phyloP scores from a whole-genome alignment of 805 yeast genomes.

The baker's yeast (Saccharomyces cerevisiae) region DNA sequence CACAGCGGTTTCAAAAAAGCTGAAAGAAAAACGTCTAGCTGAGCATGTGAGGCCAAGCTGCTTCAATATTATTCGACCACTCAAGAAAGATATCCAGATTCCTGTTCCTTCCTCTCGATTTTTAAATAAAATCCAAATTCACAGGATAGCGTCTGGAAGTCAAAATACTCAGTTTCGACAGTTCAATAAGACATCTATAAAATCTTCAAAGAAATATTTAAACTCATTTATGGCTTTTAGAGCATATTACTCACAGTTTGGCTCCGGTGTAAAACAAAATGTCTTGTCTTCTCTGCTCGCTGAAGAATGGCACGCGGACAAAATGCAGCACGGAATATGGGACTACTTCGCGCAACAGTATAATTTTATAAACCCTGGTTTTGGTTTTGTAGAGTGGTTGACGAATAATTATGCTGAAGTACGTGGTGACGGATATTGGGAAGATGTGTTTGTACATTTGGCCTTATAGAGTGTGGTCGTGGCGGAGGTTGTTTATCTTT shows the following conservation, averaged over 20 bases:
- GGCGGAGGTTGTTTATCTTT: background rate
- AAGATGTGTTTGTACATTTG: background rate
- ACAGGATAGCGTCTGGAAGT: background rate
- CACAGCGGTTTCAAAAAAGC: background rate
- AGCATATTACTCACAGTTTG: slow-evolving; percentile 22
- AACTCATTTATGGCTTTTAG: slow-evolving; percentile 24
- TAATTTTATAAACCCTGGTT: background rate
- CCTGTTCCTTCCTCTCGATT: slow-evolving; percentile 10
- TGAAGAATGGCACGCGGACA: slow-evolving; percentile 14
- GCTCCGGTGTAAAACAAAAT: slow-evolving; percentile 17
- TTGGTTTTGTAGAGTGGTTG: background rate
- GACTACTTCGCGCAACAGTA: slow-evolving; percentile 3
- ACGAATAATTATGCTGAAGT: background rate
- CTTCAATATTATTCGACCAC: background rate
- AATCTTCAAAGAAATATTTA: slow-evolving; percentile 5
- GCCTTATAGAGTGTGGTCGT: background rate
- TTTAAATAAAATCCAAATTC: slow-evolving; percentile 5
- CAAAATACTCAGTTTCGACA: background rate
- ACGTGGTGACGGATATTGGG: background rate
- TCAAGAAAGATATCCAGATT: slow-evolving; percentile 3
- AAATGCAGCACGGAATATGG: slow-evolving; percentile 8
- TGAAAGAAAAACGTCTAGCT: background rate
- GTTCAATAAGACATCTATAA: background rate
- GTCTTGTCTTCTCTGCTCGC: slow-evolving; percentile 16
- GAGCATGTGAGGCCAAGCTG: background rate